Evolutionary conservation across 176 grass and related monocot species (phyloP).

Genomic region (Ensete glaucum): DNA sequence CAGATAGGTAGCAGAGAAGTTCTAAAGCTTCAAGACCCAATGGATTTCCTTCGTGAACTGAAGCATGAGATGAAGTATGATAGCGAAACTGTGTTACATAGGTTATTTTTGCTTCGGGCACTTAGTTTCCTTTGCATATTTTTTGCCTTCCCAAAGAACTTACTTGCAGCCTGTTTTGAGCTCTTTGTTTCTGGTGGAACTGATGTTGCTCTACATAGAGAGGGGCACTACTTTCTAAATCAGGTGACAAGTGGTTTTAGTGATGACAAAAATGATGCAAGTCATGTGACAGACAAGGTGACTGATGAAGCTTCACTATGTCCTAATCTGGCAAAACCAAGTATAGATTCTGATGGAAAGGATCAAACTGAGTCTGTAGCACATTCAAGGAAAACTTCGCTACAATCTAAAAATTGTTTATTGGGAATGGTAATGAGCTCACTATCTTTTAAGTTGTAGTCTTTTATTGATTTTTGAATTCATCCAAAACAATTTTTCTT

Average conservation of each 20-base stretch:
- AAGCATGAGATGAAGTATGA: constrained; percentile 45
- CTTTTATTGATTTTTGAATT: too few species aligned
- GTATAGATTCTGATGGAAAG: constrained; percentile 23
- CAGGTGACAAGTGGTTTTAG: constrained; percentile 58
- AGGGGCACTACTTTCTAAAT: constrained; percentile 64
- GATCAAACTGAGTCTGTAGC: constrained; percentile 23
- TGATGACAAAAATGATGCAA: constrained; percentile 25
- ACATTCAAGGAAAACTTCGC: constrained; percentile 23
- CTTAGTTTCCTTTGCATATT: constrained; percentile 76
- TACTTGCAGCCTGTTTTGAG: constrained; percentile 67
- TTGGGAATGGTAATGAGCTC: constrained; percentile 57
- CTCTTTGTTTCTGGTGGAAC: constrained; percentile 52
- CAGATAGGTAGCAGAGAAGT: constrained; percentile 34
- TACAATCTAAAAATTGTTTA: constrained; percentile 48
- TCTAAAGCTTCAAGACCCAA: constrained; percentile 45
- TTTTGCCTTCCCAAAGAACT: constrained; percentile 57
- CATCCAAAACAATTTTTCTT: too few species aligned
- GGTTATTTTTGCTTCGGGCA: constrained; percentile 62
- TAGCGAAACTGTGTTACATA: constrained; percentile 29
- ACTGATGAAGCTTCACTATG: constrained; percentile 17
- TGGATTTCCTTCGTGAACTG: constrained; percentile 41
- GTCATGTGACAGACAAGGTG: constrained; percentile 31
- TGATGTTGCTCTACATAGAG: constrained; percentile 40
- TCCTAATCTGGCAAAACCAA: constrained; percentile 27
- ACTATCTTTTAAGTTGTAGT: background rate